phyloP scores from a whole-genome alignment of 1,284 basidiomycete genomes.

The Cryptococcus sp. region DNA sequence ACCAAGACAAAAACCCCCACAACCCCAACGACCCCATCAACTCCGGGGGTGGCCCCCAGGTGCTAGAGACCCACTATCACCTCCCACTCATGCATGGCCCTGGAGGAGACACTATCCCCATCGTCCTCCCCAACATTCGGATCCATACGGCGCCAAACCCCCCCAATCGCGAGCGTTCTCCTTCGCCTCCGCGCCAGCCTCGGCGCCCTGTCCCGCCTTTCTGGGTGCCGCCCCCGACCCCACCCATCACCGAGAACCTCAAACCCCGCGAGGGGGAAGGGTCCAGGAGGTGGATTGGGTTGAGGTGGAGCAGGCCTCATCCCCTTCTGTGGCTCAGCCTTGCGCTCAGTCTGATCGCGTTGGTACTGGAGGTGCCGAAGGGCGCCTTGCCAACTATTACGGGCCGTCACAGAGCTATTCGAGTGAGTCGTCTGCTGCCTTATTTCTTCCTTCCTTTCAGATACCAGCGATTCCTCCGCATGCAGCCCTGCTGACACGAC shows the following conservation, averaged over 20 bases:
- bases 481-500: background rate
- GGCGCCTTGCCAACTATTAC: slow-evolving; percentile 42
- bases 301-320: slow-evolving; percentile 27
- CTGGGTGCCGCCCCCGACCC: slow-evolving; percentile 1
- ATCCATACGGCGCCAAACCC: slow-evolving; percentile 21
- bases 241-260: slow-evolving; percentile 1
- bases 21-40: background rate
- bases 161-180: slow-evolving; percentile 3
- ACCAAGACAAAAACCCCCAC: no score
- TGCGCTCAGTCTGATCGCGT: slow-evolving; percentile 28
- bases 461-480: background rate
- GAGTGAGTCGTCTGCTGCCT: slow-evolving; percentile 27
- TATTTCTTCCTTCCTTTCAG: background rate
- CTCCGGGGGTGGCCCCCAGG: no score
- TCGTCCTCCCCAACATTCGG: slow-evolving; percentile 34
- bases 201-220: no score
- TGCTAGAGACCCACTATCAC: no score
- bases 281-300: slow-evolving; percentile 1
- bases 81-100: background rate
- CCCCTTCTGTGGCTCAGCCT: slow-evolving; percentile 44
- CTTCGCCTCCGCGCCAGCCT: no score
- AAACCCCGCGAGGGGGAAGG: background rate
- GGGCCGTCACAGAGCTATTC: slow-evolving; percentile 38
- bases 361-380: slow-evolving; percentile 44
- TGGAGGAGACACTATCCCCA: slow-evolving; percentile 19